phyloP scores from a whole-genome alignment of 208 protist species.

The Leishmania tropica region DNA sequence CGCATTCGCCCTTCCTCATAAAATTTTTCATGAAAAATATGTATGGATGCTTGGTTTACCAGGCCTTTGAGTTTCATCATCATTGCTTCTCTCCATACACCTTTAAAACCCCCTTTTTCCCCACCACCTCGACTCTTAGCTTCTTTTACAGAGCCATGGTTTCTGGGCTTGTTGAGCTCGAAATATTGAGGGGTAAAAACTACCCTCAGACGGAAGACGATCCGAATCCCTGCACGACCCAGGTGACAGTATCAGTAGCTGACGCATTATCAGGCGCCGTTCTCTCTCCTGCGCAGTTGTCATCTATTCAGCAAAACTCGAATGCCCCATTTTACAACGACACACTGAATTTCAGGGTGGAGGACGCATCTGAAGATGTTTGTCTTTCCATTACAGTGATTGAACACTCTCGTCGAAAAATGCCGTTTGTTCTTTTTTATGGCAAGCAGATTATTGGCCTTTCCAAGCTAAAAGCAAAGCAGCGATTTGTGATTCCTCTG shows the following conservation, averaged over 20 bases:
- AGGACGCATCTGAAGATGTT: constrained; percentile 15
- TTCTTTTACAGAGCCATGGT: not conserved
- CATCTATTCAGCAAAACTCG: constrained; percentile 48
- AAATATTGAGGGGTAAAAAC: constrained; percentile 53
- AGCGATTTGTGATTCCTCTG: constrained; percentile 46
- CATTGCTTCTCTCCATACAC: not conserved
- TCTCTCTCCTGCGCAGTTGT: constrained; percentile 24
- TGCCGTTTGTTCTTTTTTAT: constrained; percentile 41
- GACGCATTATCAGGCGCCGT: constrained; percentile 16
- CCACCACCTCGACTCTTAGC: not conserved
- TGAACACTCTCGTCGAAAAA: constrained; percentile 34
- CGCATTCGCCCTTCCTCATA: too few relatives aligned
- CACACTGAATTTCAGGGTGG: constrained; percentile 35
- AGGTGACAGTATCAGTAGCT: constrained; percentile 30
- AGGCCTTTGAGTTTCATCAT: not conserved
- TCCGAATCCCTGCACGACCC: constrained; percentile 56
- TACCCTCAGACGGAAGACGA: constrained; percentile 71
- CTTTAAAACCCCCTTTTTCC: too few relatives aligned
- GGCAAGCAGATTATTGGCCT: constrained; percentile 28
- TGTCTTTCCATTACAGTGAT: constrained; percentile 41
- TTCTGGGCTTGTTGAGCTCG: constrained; percentile 32
- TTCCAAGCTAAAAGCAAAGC: constrained; percentile 18
- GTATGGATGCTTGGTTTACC: not conserved
- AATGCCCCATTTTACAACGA: constrained; percentile 74
- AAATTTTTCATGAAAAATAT: not conserved